Conservation (phyloP, 768 basidiomycete species). For the Mycena crocata region DNA sequence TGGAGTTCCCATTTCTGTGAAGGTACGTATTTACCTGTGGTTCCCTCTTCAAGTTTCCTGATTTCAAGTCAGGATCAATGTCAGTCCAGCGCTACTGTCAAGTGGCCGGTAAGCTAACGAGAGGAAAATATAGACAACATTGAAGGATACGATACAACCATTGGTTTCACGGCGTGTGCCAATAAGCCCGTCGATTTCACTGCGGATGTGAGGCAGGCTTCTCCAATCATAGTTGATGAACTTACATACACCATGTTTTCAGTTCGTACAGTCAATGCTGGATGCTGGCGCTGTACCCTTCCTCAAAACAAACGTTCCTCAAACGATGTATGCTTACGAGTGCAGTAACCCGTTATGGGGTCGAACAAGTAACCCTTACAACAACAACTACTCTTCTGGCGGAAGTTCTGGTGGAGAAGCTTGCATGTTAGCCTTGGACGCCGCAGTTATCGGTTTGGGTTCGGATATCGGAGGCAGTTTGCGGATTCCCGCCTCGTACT, state of each 20-base stretch:
- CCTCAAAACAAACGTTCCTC: constrained; percentile 79
- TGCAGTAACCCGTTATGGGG: constrained; percentile 71
- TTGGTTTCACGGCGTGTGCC: constrained; percentile 65
- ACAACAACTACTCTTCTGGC: constrained; percentile 51
- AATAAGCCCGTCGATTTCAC: constrained; percentile 56
- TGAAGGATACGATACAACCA: constrained; percentile 60
- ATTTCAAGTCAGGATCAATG: constrained; percentile 24
- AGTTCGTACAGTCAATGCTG: constrained; percentile 40
- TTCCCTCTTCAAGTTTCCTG: constrained; percentile 26
- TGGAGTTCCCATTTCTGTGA: constrained; percentile 71
- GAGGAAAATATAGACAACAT: constrained; percentile 53
- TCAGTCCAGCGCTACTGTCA: not conserved
- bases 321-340: constrained; percentile 68
- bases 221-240: not conserved
- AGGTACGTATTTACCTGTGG: constrained; percentile 50
- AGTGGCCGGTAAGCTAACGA: not conserved
- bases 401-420: constrained; percentile 74
- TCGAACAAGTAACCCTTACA: constrained; percentile 63
- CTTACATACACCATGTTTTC: too few relatives aligned
- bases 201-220: constrained; percentile 52
- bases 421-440: constrained; percentile 70
- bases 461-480: constrained; percentile 80
- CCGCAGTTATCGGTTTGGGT: constrained; percentile 71
- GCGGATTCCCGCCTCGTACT: constrained; percentile 73
- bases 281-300: constrained; percentile 72